phyloP scores from a whole-genome alignment of 768 basidiomycete genomes.

The Russula sp. region DNA sequence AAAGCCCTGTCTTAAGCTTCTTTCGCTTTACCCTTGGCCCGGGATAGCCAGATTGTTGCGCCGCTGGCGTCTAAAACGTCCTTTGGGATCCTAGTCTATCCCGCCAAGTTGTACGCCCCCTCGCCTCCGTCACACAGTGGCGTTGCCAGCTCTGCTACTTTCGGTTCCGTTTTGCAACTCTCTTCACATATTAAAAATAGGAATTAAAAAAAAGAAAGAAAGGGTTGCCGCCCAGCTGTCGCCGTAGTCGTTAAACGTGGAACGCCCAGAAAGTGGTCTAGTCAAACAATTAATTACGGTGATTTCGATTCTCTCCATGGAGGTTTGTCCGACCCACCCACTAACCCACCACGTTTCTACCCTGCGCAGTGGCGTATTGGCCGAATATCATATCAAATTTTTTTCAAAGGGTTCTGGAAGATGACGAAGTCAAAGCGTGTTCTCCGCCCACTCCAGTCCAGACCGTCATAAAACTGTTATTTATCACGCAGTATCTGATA shows the following conservation, averaged over 20 bases:
- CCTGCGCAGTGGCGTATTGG: conserved; percentile 15
- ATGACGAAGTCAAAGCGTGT: conserved; percentile 18
- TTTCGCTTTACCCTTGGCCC: background rate
- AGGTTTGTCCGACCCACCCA: background rate
- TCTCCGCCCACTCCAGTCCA: conserved; percentile 1
- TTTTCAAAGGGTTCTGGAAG: conserved; percentile 16
- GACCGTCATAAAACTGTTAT: background rate
- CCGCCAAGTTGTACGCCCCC: conserved; percentile 7
- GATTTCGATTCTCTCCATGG: background rate
- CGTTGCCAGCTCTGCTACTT: background rate
- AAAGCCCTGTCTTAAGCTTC: conserved; percentile 1
- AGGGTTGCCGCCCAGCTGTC: background rate
- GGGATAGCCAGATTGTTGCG: background rate
- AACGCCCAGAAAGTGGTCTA: conserved; percentile 10
- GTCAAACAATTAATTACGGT: background rate
- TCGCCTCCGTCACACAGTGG: conserved; percentile 15
- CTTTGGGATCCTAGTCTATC: background rate
- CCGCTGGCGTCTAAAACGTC: conserved; percentile 1
- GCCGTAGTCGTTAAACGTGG: conserved; percentile 23
- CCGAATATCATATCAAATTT: conserved; percentile 1
- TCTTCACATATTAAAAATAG: background rate
- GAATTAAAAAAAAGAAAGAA: background rate
- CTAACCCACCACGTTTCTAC: conserved; percentile 1
- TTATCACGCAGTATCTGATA: background rate
- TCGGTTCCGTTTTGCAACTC: background rate